Percentiles rank a stretch among this genome's conserved stretches.
Conservation (phyloP, 2,329 filamentous ascomycete genomes). For the Escovopsis sp. region DNA sequence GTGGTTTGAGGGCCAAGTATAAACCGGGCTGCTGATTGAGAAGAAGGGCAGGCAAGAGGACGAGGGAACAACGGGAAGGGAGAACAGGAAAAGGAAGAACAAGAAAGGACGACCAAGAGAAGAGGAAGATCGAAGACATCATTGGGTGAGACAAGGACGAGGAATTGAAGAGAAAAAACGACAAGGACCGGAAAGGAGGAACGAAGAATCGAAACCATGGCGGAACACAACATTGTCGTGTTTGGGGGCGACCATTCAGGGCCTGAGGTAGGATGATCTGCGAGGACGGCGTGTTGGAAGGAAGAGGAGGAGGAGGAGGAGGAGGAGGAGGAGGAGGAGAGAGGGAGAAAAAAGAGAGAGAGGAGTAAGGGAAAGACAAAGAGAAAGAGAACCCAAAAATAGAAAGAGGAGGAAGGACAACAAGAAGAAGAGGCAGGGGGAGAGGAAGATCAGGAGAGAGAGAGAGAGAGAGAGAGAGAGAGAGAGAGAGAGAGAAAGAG, state of each 20-base stretch:
- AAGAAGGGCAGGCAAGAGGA: too few species aligned
- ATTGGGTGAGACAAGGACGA: too few species aligned
- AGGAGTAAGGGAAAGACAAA: not conserved
- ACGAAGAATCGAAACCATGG: conserved; percentile 40
- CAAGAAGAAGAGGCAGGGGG: not conserved
- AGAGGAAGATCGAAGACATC: too few species aligned
- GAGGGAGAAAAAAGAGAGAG: not conserved
- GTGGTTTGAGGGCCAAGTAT: too few species aligned
- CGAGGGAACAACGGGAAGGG: too few species aligned
- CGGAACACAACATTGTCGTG: conserved; percentile 62
- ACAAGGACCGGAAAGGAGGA: too few species aligned
- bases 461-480: not conserved
- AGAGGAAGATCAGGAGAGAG: not conserved
- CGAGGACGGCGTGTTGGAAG: not conserved
- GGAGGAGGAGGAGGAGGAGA: not conserved
- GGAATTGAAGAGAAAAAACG: too few species aligned
- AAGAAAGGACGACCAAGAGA: too few species aligned
- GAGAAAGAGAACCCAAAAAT: not conserved
- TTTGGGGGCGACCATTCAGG: conserved; percentile 75
- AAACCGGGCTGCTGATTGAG: too few species aligned
- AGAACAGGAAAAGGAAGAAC: too few species aligned
- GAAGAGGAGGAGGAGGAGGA: not conserved
- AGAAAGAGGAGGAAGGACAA: not conserved
- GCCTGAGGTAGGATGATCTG: conserved; percentile 46
- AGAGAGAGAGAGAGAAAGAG: not conserved